phyloP scores from a whole-genome alignment of 2,329 filamentous ascomycete species.

The Pyrenophora seminiperda region DNA sequence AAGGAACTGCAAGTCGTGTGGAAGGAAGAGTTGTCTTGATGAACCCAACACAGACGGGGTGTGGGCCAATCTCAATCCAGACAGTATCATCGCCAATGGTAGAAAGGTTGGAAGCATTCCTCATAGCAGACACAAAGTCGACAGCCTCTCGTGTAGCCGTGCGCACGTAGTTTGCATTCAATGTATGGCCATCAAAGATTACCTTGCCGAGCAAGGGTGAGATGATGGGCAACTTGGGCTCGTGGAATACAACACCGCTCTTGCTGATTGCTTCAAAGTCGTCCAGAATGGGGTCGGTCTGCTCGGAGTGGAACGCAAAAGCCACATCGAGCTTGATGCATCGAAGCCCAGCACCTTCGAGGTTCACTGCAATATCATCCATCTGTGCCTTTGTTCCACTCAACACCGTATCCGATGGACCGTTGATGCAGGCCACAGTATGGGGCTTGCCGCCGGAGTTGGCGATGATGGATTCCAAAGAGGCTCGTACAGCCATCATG shows the following conservation, averaged over 20 bases:
- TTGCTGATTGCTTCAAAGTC: slow-evolving; percentile 46
- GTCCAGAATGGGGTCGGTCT: slow-evolving; percentile 52
- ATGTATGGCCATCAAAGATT: slow-evolving; percentile 45
- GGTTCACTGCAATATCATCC: slow-evolving; percentile 4
- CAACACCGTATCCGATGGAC: slow-evolving; percentile 37
- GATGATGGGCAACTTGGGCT: slow-evolving; percentile 44
- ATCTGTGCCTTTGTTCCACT: slow-evolving; percentile 28
- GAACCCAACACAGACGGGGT: slow-evolving; percentile 43
- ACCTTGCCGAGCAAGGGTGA: slow-evolving; percentile 50
- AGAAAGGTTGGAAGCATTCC: slow-evolving; percentile 30
- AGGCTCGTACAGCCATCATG: slow-evolving; percentile 39
- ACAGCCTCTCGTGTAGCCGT: slow-evolving; percentile 16
- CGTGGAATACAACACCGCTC: slow-evolving; percentile 23
- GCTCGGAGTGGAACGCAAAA: slow-evolving; percentile 32
- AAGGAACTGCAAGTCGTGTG: neutral
- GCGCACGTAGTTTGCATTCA: slow-evolving; percentile 49
- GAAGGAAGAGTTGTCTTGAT: slow-evolving; percentile 45
- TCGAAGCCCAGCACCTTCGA: slow-evolving; percentile 11
- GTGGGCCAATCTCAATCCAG: slow-evolving; percentile 55
- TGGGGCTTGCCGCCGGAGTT: slow-evolving; percentile 3
- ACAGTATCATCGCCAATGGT: slow-evolving; percentile 36
- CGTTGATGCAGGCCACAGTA: slow-evolving; percentile 42
- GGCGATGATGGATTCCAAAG: slow-evolving; percentile 37
- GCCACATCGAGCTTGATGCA: slow-evolving; percentile 23
- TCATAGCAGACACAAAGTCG: slow-evolving; percentile 39